These are phyloP conservation scores for Alternaria atra DNA, from an alignment of 2,329 filamentous ascomycete genomes.

Conservation along the genomic window DNA sequence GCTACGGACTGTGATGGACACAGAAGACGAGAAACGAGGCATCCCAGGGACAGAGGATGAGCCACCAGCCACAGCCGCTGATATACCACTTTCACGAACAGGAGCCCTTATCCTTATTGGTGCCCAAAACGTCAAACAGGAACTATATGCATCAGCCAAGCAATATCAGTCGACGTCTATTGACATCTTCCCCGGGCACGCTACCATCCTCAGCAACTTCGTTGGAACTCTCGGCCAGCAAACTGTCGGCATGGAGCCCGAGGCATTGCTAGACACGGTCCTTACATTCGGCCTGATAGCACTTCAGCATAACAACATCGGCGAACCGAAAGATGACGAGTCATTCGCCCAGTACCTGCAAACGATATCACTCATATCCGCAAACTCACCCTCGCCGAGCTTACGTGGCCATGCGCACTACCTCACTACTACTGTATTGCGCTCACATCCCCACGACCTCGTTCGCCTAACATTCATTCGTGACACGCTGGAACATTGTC, in stretches of 20 bases:
- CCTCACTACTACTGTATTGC: constrained; percentile 59
- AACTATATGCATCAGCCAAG: constrained; percentile 58
- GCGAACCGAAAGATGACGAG: constrained; percentile 59
- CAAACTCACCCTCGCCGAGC: constrained; percentile 58
- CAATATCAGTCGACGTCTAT: constrained; percentile 48
- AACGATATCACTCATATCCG: constrained; percentile 58
- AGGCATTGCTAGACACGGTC: constrained; percentile 64
- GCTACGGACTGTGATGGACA: constrained; percentile 54
- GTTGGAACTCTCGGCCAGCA: constrained; percentile 53
- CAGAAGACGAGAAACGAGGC: constrained; percentile 51
- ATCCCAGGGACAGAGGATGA: constrained; percentile 63
- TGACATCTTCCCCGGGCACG: constrained; percentile 63
- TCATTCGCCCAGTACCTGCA: constrained; percentile 64
- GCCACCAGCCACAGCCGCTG: constrained; percentile 60
- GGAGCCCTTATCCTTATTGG: constrained; percentile 64
- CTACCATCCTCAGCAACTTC: constrained; percentile 61
- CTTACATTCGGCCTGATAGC: constrained; percentile 62
- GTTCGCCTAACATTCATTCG: constrained; percentile 64
- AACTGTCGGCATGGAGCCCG: constrained; percentile 53
- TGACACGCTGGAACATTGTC: constrained; percentile 63
- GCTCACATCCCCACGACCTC: constrained; percentile 62
- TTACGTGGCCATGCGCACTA: constrained; percentile 60
- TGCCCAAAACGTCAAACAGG: constrained; percentile 60
- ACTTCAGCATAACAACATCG: constrained; percentile 56
- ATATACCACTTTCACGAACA: constrained; percentile 65